Evolutionary conservation across 768 basidiomycete species (phyloP), one percentile per base, ranked within the genome.

Genomic region (Hysterangium stoloniferum): DNA sequence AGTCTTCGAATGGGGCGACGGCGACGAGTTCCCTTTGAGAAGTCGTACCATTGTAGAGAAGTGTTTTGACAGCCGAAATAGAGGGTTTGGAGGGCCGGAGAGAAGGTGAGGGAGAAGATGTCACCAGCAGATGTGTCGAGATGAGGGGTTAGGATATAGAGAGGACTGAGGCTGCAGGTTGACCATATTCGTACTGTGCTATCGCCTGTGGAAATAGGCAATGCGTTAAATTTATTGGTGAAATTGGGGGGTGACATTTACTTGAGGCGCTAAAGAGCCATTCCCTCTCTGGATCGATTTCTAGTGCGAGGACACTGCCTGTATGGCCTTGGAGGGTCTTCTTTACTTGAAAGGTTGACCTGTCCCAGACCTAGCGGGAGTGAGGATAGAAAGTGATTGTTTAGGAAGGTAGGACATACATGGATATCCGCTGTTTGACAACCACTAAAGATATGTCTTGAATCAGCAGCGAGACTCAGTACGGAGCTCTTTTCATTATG

Each of bases 261-360:
- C 91, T 86, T 40, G 90, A 92, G 4, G 90, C 84, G 56, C 92
- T 95, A 60, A 96, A 87, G 24, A 96, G 62, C 92, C 92, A 95
- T 40, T 76, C 70, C 59, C 80, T 83, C 48, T 86, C 83, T 48
- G 76, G 66, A 6, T 83, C 85, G 54, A 86, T 77, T 58, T 86
- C 83, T 41, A 96, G 69, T 7, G 83, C 82, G 19, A 96, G 72
- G 2, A 96, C 82, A 55, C 86, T 88, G 6, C 86, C 89, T 0
- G 82, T 83, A 62, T 95, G 93, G 2, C 92, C 93, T 15, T 75
- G 69, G 9, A 95, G 73, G 12, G 78, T 80, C 27, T 76, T 73
- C 60, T 80, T 79, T 27, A 88, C 71, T 3, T 77, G 76, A 54
- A 87, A 84, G 0, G 83, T 76, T 32, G 68, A 67, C 59, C 85